Evolutionary conservation across 805 yeast species (phyloP).

Genomic region (Saccharomycopsis malanga): DNA sequence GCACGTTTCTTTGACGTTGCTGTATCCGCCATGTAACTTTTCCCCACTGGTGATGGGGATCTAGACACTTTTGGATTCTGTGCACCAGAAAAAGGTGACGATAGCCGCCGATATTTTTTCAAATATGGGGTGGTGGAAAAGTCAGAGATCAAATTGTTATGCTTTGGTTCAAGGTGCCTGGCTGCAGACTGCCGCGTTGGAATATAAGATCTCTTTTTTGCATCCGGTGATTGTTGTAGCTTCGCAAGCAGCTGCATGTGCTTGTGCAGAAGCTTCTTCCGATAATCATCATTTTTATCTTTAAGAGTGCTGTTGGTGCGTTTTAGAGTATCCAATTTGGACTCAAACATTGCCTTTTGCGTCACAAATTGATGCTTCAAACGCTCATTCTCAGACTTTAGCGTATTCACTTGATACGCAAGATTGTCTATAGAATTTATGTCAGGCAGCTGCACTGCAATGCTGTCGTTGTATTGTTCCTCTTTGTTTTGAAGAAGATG

Average conservation of each 20-base stretch:
- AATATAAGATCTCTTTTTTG: background rate
- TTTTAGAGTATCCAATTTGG: constrained; percentile 9
- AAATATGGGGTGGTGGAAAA: constrained; percentile 18
- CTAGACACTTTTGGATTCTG: too few species aligned
- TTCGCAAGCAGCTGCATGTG: background rate
- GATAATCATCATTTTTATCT: background rate
- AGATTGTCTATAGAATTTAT: background rate
- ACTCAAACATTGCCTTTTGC: constrained; percentile 15
- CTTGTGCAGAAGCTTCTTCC: background rate
- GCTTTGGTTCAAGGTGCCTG: background rate
- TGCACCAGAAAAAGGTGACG: too few species aligned
- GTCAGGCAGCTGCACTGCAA: background rate
- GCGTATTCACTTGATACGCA: background rate
- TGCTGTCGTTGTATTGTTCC: background rate
- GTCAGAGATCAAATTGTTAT: background rate
- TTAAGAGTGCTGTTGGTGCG: constrained; percentile 1
- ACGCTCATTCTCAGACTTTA: constrained; percentile 14
- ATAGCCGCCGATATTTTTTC: too few species aligned
- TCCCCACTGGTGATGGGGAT: too few species aligned
- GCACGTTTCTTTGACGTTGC: too few species aligned
- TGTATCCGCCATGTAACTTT: too few species aligned
- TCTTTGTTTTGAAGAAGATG: background rate
- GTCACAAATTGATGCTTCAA: constrained; percentile 13
- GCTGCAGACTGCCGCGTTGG: background rate
- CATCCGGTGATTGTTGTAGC: background rate